Evolutionary conservation across 2,329 filamentous ascomycete genomes (phyloP), one percentile per base, ranked within the genome.

Genomic region (Dendryphion nanum): DNA sequence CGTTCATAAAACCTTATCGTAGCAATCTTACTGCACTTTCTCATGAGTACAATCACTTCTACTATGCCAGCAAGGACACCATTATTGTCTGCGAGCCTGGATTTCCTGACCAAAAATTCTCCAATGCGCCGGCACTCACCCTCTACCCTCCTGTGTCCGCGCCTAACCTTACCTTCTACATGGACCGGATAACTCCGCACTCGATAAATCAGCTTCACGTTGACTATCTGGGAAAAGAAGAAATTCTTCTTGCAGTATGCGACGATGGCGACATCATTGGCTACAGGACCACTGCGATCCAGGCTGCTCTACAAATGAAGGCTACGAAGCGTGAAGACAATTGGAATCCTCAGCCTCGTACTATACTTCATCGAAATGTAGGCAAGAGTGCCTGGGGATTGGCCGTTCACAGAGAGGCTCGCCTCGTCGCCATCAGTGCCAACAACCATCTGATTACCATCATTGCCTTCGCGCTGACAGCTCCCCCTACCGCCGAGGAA

Each of bases 341-440:
- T 6, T 12, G 18, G 19, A 33, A 8, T 30, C 19, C 40, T 4
- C 14, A 48, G 45, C 38, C 78, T 72, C 70, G 42, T 54, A 70
- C 71, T 0, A 86, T 95, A 56, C 86, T 95, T 40, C 79, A 81
- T 41, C 78, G 85, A 24, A 89, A 86, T 57, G 89, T 95, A 2
- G 79, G 79, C 1, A 70, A 68, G 17, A 91, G 87, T 42, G 91
- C 90, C 2, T 98, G 93, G 93, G 93, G 91, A 0, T 67, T 95
- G 33, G 85, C 89, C 6, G 76, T 95, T 8, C 91, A 97, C 61
- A 76, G 80, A 44, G 71, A 82, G 45, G 88, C 87, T n/a, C 81
- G 90, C 0, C 71, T 96, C 44, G 85, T 98, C 45, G 93, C 91
- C 1, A 83, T 94, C 26, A 87, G 86, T 51, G 82, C 86, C 0